Percentiles rank a stretch among this genome's conserved stretches.
phyloP scores from a whole-genome alignment of 2,329 filamentous ascomycete species.

The Aspergillus floridensis region DNA sequence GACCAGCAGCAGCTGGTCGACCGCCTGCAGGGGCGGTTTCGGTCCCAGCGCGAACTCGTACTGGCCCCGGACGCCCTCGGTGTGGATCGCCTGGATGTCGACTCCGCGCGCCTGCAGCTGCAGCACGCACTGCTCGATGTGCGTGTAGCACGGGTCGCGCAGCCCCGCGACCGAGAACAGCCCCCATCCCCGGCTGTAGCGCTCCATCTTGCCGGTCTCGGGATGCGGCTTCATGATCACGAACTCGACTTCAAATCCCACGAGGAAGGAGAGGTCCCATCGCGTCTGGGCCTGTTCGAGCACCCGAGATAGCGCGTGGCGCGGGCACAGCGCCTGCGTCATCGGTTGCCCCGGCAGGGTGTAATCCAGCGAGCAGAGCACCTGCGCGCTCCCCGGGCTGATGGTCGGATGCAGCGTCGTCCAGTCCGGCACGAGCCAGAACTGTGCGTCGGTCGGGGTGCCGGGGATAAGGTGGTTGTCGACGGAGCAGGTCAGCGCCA shows the following conservation, averaged over 20 bases:
- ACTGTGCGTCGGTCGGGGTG: neutral
- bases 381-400: neutral
- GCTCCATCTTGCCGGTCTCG: neutral
- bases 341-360: neutral
- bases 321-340: conserved; percentile 8
- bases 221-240: conserved; percentile 3
- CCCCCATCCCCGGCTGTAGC: neutral
- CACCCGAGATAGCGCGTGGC: conserved; percentile 3
- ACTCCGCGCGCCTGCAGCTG: conserved; percentile 4
- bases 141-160: conserved; percentile 8
- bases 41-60: conserved; percentile 20
- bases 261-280: conserved; percentile 8
- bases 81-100: conserved; percentile 15
- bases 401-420: neutral
- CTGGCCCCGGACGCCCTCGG: conserved; percentile 14
- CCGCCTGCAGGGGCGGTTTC: conserved; percentile 16
- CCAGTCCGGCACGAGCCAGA: neutral
- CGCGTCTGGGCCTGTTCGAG: neutral
- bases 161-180: neutral
- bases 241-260: conserved; percentile 17
- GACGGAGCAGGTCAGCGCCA: neutral
- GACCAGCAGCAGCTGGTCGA: conserved; percentile 18
- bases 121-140: conserved; percentile 4
- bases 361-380: neutral
- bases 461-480: neutral